These are phyloP conservation scores for Talaromyces trachyspermus DNA, from an alignment of 495 filamentous ascomycete genomes.

Conservation along the genomic window DNA sequence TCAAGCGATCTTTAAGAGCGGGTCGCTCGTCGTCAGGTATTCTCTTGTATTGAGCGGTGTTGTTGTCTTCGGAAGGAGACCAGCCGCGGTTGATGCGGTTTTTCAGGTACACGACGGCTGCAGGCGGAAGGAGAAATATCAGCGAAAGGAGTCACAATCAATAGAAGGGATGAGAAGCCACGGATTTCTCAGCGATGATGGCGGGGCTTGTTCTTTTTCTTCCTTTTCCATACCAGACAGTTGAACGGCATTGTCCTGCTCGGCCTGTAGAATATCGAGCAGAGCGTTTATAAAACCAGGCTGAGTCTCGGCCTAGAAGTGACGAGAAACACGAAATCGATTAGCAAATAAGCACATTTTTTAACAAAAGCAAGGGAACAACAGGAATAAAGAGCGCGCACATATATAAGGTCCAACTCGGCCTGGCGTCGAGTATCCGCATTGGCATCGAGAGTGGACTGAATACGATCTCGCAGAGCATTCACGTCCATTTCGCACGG, in stretches of 20 bases:
- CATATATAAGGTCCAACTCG: constrained; percentile 90
- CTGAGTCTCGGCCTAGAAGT: constrained; percentile 75
- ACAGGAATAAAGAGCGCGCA: constrained; percentile 44
- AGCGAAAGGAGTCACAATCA: constrained; percentile 9
- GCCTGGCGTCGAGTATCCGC: constrained; percentile 77
- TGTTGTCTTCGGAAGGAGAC: constrained; percentile 64
- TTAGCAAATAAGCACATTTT: constrained; percentile 4
- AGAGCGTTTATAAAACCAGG: constrained; percentile 86
- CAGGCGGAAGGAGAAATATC: constrained; percentile 9
- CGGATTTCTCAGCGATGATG: constrained; percentile 8
- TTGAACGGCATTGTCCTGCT: constrained; percentile 75
- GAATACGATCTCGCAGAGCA: constrained; percentile 78
- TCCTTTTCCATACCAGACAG: constrained; percentile 64
- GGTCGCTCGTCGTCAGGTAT: constrained; percentile 86
- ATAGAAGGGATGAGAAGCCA: constrained; percentile 6
- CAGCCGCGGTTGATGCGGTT: constrained; percentile 90
- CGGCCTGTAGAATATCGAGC: constrained; percentile 79
- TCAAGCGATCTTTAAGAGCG: constrained; percentile 75
- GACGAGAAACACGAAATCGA: constrained; percentile 4
- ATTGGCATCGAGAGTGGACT: constrained; percentile 79
- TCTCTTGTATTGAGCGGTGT: constrained; percentile 42
- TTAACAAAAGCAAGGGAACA: neutral
- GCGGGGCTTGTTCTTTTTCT: constrained; percentile 4
- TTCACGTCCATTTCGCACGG: constrained; percentile 71
- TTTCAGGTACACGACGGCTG: constrained; percentile 96